These are phyloP conservation scores for Colletotrichum phormii DNA, from an alignment of 2,329 filamentous ascomycete genomes.

Conservation along the genomic window DNA sequence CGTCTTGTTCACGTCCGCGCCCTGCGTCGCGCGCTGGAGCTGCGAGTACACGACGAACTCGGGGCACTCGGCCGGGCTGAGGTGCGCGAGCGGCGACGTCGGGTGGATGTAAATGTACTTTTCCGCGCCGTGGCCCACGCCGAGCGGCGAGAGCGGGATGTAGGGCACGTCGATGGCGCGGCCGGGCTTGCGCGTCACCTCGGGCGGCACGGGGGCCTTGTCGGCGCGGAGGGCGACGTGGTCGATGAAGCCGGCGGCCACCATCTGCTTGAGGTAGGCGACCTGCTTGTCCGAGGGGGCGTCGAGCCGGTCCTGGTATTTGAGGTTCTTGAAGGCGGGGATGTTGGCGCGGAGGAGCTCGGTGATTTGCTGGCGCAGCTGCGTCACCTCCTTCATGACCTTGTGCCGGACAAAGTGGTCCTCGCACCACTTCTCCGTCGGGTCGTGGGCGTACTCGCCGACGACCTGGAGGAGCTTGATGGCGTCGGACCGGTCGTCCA, in stretches of 20 bases:
- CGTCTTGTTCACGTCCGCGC: slow-evolving; percentile 63
- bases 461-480: slow-evolving; percentile 92
- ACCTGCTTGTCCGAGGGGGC: slow-evolving; percentile 76
- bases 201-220: slow-evolving; percentile 78
- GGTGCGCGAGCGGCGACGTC: slow-evolving; percentile 80
- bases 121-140: slow-evolving; percentile 60
- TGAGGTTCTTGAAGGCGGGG: slow-evolving; percentile 69
- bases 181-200: slow-evolving; percentile 75
- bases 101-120: slow-evolving; percentile 89
- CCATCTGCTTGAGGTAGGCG: slow-evolving; percentile 88
- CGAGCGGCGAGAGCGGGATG: slow-evolving; percentile 81
- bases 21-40: slow-evolving; percentile 75
- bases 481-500: slow-evolving; percentile 87
- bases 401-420: slow-evolving; percentile 89
- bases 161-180: slow-evolving; percentile 96
- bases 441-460: slow-evolving; percentile 84
- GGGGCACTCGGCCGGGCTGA: slow-evolving; percentile 79
- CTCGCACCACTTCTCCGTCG: slow-evolving; percentile 79
- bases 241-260: slow-evolving; percentile 92
- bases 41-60: slow-evolving; percentile 90
- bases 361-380: slow-evolving; percentile 85
- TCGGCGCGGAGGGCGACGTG: slow-evolving; percentile 94
- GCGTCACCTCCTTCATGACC: slow-evolving; percentile 85
- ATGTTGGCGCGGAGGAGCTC: slow-evolving; percentile 83
- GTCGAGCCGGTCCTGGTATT: slow-evolving; percentile 67